A percentile compares a stretch with the other conserved stretches of the same genome.
Evolutionary conservation across 371 early-diverging fungal genomes (phyloP).

Genomic region (Entomophthora muscae): DNA sequence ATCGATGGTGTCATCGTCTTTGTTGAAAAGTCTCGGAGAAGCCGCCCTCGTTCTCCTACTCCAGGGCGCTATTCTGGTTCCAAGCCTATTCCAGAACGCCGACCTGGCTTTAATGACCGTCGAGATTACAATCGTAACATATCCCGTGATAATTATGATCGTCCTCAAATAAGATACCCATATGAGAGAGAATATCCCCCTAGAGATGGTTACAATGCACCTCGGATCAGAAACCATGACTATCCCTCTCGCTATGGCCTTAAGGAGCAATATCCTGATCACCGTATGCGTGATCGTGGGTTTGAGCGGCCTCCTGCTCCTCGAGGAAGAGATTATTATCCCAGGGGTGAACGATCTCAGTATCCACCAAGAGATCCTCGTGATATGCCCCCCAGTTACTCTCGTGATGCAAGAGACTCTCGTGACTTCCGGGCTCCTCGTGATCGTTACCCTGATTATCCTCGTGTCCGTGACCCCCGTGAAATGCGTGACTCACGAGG

Average conservation of each 20-base stretch:
- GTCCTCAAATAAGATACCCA: not conserved
- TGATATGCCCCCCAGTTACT: not conserved
- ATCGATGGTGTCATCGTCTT: constrained; percentile 52
- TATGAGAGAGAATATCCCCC: constrained; percentile 1
- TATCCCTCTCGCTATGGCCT: not conserved
- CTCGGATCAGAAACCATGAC: constrained; percentile 1
- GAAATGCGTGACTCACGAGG: not conserved
- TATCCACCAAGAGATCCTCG: constrained; percentile 7
- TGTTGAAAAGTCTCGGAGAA: constrained; percentile 60
- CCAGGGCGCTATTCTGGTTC: constrained; percentile 68
- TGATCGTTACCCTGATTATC: not conserved
- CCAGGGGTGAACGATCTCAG: not conserved
- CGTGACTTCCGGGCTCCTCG: constrained; percentile 8
- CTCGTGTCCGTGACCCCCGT: not conserved
- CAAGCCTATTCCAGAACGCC: constrained; percentile 2
- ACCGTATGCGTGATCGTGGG: not conserved
- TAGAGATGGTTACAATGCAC: not conserved
- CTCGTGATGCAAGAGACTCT: not conserved
- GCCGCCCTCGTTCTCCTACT: constrained; percentile 62
- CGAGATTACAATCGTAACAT: not conserved
- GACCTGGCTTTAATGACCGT: not conserved
- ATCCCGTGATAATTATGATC: not conserved
- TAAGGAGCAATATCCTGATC: not conserved
- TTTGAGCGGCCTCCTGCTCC: not conserved
- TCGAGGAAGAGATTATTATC: constrained; percentile 3